A percentile compares a stretch with the other conserved stretches of the same genome.
These are phyloP conservation scores for Lentinus brumalis DNA, from an alignment of 768 basidiomycete species.

Conservation along the genomic window DNA sequence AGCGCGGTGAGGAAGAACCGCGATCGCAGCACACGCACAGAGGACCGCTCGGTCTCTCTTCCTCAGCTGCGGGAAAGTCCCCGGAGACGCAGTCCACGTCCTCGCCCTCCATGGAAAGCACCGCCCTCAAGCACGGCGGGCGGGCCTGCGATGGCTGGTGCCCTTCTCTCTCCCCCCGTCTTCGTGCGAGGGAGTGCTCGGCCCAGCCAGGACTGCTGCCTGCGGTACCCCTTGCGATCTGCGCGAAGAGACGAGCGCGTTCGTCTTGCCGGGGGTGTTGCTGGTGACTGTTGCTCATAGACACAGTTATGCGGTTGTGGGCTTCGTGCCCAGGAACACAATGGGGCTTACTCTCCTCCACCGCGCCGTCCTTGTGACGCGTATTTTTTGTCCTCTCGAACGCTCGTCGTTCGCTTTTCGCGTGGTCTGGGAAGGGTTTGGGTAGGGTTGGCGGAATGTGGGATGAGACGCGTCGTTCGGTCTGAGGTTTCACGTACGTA, in stretches of 20 bases:
- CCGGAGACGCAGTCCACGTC: conserved; percentile 74
- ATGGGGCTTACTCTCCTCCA: conserved; percentile 91
- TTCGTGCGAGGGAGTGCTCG: conserved; percentile 40
- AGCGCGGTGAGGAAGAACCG: conserved; percentile 61
- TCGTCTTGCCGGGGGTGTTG: conserved; percentile 46
- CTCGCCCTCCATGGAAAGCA: conserved; percentile 67
- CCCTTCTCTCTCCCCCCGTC: conserved; percentile 20
- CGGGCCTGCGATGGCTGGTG: conserved; percentile 51
- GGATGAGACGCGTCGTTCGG: not conserved
- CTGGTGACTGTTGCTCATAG: conserved; percentile 76
- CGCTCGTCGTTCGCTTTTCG: conserved; percentile 41
- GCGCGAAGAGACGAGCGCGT: conserved; percentile 79
- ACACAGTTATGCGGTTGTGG: conserved; percentile 86
- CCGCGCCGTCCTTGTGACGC: conserved; percentile 37
- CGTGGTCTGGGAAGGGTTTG: conserved; percentile 35
- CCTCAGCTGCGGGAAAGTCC: conserved; percentile 89
- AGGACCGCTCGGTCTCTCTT: conserved; percentile 45
- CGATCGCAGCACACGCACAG: conserved; percentile 82
- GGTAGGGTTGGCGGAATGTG: not conserved
- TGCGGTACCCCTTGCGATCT: conserved; percentile 52
- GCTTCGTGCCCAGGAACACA: conserved; percentile 62
- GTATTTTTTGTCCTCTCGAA: conserved; percentile 59
- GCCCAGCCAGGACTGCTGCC: conserved; percentile 39
- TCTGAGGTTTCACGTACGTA: not conserved
- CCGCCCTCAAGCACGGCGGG: conserved; percentile 70